Conservation (phyloP, 805 yeast genomes). For the Saccharomycopsis selenospora region DNA sequence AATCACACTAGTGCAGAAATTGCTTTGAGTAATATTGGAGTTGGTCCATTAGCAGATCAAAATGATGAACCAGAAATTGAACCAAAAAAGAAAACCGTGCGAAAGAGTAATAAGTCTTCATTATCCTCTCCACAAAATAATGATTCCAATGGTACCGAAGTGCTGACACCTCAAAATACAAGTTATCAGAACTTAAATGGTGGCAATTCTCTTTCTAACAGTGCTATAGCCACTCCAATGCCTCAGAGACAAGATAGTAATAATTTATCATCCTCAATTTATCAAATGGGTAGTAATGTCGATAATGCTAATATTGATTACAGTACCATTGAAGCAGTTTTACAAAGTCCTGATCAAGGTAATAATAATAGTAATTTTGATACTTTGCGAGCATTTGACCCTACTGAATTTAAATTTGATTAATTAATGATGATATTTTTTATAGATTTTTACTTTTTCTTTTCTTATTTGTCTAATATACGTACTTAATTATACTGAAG, state of each 20-base stretch:
- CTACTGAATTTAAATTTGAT: too few species aligned
- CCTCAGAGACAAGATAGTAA: background rate
- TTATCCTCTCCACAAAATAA: too few species aligned
- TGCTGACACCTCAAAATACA: background rate
- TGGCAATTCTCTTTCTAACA: background rate
- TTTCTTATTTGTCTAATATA: too few species aligned
- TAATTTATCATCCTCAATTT: background rate
- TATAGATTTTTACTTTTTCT: too few species aligned
- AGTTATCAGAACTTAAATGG: background rate
- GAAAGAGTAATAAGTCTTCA: background rate
- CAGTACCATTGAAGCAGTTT: slow-evolving; percentile 1
- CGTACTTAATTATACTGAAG: too few species aligned
- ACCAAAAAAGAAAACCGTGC: background rate
- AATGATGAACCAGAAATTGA: slow-evolving; percentile 14
- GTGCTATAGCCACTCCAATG: background rate
- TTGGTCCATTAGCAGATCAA: slow-evolving; percentile 59
- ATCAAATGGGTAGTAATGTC: background rate
- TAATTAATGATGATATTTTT: too few species aligned
- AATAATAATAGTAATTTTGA: too few species aligned
- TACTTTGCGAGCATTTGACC: too few species aligned
- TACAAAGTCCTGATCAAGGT: background rate
- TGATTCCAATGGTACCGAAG: too few species aligned
- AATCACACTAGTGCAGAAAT: slow-evolving; percentile 72
- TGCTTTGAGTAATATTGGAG: slow-evolving; percentile 72
- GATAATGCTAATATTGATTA: background rate